Evolutionary conservation across 805 yeast species (phyloP).

Genomic region (Starmerella etchellsii): DNA sequence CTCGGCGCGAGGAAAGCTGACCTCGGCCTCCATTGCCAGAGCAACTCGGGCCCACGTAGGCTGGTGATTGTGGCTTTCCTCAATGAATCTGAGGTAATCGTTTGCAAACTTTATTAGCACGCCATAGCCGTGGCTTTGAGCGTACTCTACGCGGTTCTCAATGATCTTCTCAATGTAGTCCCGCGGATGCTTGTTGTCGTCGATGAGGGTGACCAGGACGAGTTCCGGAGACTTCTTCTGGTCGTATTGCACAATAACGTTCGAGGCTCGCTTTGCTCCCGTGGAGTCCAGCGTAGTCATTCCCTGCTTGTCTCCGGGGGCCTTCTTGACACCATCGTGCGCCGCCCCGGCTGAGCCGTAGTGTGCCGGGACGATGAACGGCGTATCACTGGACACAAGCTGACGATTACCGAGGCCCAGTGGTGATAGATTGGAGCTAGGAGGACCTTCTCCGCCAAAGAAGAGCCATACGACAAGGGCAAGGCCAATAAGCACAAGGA

Average conservation of each 20-base stretch:
- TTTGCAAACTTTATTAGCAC: slow-evolving; percentile 73
- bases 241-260: slow-evolving; percentile 16
- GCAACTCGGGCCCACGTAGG: slow-evolving; percentile 51
- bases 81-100: slow-evolving; percentile 41
- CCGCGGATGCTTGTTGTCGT: slow-evolving; percentile 55
- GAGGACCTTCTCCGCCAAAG: slow-evolving; percentile 16
- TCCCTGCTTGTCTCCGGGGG: slow-evolving; percentile 25
- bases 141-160: slow-evolving; percentile 82
- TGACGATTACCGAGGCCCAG: neutral
- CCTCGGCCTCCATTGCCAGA: slow-evolving; percentile 74
- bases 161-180: slow-evolving; percentile 54
- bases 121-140: slow-evolving; percentile 69
- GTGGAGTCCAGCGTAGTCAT: slow-evolving; percentile 7
- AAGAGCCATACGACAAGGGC: slow-evolving; percentile 22
- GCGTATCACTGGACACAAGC: neutral
- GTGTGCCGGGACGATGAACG: slow-evolving; percentile 12
- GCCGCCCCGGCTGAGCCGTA: slow-evolving; percentile 8
- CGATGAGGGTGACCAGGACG: slow-evolving; percentile 70
- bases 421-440: slow-evolving; percentile 4
- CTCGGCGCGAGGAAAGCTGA: slow-evolving; percentile 81
- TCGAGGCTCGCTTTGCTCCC: slow-evolving; percentile 2
- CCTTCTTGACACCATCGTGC: slow-evolving; percentile 23
- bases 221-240: slow-evolving; percentile 26
- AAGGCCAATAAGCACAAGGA: slow-evolving; percentile 20
- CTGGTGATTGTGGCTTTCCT: slow-evolving; percentile 16